Evolutionary conservation across 2,329 filamentous ascomycete genomes (phyloP).

Genomic region (Beauveria bassiana): DNA sequence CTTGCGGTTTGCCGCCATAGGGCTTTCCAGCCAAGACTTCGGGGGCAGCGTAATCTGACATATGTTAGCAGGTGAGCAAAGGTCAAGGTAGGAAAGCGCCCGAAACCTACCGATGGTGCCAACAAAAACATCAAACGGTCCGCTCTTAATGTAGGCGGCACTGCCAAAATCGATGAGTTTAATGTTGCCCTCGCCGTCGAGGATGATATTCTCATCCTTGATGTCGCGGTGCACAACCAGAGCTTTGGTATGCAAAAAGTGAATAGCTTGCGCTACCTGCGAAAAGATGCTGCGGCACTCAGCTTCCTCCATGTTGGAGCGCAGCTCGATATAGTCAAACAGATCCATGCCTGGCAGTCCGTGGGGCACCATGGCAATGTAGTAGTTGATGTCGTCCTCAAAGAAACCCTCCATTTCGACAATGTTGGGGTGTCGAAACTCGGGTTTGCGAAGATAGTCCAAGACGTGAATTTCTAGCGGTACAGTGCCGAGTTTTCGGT

Average conservation of each 20-base stretch:
- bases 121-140: constrained; percentile 97
- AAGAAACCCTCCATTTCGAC: constrained; percentile 69
- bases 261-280: constrained; percentile 82
- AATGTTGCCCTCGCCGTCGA: constrained; percentile 91
- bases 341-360: constrained; percentile 96
- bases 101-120: constrained; percentile 79
- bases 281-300: constrained; percentile 94
- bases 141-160: constrained; percentile 95
- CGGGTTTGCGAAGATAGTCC: constrained; percentile 77
- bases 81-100: no score
- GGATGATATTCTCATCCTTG: constrained; percentile 96
- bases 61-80: neutral
- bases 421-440: constrained; percentile 59
- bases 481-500: constrained; percentile 86
- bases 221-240: constrained; percentile 94
- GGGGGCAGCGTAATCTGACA: constrained; percentile 89
- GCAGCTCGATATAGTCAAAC: constrained; percentile 96
- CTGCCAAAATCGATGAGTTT: constrained; percentile 98
- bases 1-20: constrained; percentile 93
- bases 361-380: constrained; percentile 96
- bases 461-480: constrained; percentile 95
- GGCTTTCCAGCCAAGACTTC: constrained; percentile 89
- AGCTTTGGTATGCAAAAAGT: constrained; percentile 85
- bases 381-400: constrained; percentile 85
- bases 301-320: constrained; percentile 90